Percentiles rank a stretch among this genome's conserved stretches.
Evolutionary conservation across 345 rosid genomes (phyloP).

Genomic region (Murraya koenigii): DNA sequence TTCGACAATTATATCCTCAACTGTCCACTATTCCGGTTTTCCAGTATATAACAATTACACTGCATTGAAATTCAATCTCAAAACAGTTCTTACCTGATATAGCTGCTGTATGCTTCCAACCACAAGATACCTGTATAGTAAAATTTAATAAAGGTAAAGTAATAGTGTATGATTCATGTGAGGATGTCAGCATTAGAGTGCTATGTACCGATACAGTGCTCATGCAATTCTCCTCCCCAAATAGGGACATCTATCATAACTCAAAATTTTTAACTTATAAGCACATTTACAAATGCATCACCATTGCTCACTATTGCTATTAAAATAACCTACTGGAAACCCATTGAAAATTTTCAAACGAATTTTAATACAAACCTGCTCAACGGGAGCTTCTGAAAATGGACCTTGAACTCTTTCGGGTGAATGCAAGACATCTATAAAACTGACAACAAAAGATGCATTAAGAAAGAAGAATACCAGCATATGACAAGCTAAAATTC

Average conservation of each 20-base stretch:
- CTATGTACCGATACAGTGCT: background rate
- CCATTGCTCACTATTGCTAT: background rate
- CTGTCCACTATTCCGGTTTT: background rate
- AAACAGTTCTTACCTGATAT: conserved; percentile 61
- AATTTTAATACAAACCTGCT: conserved; percentile 41
- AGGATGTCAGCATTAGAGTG: background rate
- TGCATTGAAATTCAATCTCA: background rate
- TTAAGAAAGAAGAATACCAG: conserved; percentile 5
- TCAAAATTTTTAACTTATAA: background rate
- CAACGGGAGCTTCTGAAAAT: conserved; percentile 52
- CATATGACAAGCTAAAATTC: conserved; percentile 4
- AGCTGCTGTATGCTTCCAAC: conserved; percentile 98
- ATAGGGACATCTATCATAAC: background rate
- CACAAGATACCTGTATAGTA: conserved; percentile 74
- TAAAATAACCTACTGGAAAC: background rate
- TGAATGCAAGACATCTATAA: conserved; percentile 48
- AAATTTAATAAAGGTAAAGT: background rate
- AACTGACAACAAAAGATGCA: conserved; percentile 40
- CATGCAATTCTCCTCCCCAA: background rate
- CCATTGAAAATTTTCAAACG: background rate
- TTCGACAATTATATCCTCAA: background rate
- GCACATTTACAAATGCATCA: background rate
- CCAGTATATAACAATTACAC: background rate
- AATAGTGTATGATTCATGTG: background rate
- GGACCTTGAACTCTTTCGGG: conserved; percentile 86